phyloP scores from a whole-genome alignment of 2,329 filamentous ascomycete species.

The Mycosphaerella arachidis region DNA sequence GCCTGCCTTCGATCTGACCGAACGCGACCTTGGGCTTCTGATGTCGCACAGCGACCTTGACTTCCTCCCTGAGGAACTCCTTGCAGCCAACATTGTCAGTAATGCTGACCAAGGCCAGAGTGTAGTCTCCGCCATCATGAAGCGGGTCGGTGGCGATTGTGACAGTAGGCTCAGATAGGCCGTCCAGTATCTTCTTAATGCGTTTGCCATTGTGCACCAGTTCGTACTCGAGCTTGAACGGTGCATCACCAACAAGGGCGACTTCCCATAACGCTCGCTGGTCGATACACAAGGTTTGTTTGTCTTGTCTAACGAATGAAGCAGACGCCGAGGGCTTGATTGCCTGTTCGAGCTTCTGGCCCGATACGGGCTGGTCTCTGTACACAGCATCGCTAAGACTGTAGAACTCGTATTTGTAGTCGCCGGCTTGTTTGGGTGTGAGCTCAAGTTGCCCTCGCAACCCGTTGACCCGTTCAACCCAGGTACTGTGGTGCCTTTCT shows the following conservation, averaged over 20 bases:
- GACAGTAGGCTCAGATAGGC: constrained; percentile 59
- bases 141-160: constrained; percentile 73
- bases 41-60: constrained; percentile 78
- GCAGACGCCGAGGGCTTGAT: constrained; percentile 91
- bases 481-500: constrained; percentile 46
- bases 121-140: constrained; percentile 81
- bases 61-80: constrained; percentile 76
- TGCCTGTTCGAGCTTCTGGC: constrained; percentile 66
- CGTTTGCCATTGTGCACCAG: constrained; percentile 84
- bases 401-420: constrained; percentile 81
- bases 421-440: constrained; percentile 72
- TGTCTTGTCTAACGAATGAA: constrained; percentile 54
- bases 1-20: constrained; percentile 76
- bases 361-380: constrained; percentile 56
- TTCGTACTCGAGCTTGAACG: constrained; percentile 89
- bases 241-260: constrained; percentile 71
- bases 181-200: constrained; percentile 60
- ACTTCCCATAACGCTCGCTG: constrained; percentile 73
- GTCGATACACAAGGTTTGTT: constrained; percentile 73
- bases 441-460: constrained; percentile 81
- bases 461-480: constrained; percentile 59
- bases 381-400: constrained; percentile 82
- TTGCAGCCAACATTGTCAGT: constrained; percentile 84
- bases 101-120: constrained; percentile 76
- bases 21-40: constrained; percentile 86